Evolutionary conservation across 2,329 filamentous ascomycete genomes (phyloP), one percentile per base, ranked within the genome.

Genomic region (Chaetomiaceae sp.): DNA sequence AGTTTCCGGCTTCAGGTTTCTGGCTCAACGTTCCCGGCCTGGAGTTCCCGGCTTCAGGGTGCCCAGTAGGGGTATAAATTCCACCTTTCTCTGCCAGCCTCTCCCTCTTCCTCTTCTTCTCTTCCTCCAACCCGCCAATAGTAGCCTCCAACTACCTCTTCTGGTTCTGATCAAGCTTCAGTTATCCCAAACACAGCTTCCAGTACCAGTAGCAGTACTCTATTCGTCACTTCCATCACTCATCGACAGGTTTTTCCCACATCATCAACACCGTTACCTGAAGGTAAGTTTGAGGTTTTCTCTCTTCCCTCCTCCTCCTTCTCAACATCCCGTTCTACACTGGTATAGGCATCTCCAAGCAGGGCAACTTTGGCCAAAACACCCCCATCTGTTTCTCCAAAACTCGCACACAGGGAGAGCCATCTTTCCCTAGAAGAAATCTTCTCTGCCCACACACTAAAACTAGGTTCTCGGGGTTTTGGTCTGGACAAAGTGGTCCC

Each of bases 21-120:
- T 14, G n/a, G 10, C n/a, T 34, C 27, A 33, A 27, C 25, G 6
- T 27, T 27, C 25, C 16, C 12, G n/a, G 21, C 21, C 19, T 23
- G 14, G 5, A 34, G 13, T 23, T 20, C 17, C 33, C 21, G 10
- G 8, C 16, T 19, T n/a, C n/a, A n/a, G n/a, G n/a, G n/a, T n/a
- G n/a, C n/a, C n/a, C n/a, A n/a, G n/a, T 10, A 16, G 13, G 23
- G 19, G 3, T 50, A 50, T 50, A 50, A 50, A 50, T 21, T 23
- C 23, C 38, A n/a, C n/a, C n/a, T n/a, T n/a, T n/a, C 19, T 34
- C 25, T 14, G 16, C 40, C 19, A 14, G n/a, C 16, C 27, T 27
- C 41, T 31, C 34, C 5, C 44, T 5, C 40, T 8, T 31, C 17
- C 12, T 44, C 35, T 30, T 37, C 37, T 42, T 35, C 35, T 41